phyloP scores from a whole-genome alignment of 2,329 filamentous ascomycete species.

The Clarireedia monteithiana region DNA sequence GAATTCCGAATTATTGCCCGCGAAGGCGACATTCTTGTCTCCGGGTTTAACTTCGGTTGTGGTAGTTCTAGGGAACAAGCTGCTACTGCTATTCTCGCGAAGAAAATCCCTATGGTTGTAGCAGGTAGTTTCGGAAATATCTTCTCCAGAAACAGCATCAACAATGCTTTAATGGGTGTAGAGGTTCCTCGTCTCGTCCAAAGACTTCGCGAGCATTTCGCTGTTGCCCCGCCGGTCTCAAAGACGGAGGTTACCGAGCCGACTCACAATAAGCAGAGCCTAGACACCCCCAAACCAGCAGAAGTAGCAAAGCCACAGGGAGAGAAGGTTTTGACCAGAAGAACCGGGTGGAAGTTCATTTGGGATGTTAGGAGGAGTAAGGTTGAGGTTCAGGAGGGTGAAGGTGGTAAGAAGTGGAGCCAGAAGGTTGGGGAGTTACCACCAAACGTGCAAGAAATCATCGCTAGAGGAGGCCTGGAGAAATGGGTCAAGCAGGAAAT shows the following conservation, averaged over 20 bases:
- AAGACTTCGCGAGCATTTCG: slow-evolving; percentile 55
- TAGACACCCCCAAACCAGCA: slow-evolving; percentile 42
- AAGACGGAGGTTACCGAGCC: slow-evolving; percentile 41
- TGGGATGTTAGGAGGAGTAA: slow-evolving; percentile 73
- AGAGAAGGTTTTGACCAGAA: slow-evolving; percentile 53
- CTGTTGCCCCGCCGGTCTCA: slow-evolving; percentile 27
- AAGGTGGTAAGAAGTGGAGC: slow-evolving; percentile 57
- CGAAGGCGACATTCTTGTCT: slow-evolving; percentile 71
- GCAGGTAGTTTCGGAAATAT: slow-evolving; percentile 79
- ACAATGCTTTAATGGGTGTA: slow-evolving; percentile 67
- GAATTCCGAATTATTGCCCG: slow-evolving; percentile 57
- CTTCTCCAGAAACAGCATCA: slow-evolving; percentile 71
- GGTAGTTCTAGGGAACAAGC: slow-evolving; percentile 79
- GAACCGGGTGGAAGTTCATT: slow-evolving; percentile 74
- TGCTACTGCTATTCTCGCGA: slow-evolving; percentile 78
- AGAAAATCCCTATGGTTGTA: slow-evolving; percentile 71
- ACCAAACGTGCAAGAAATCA: slow-evolving; percentile 80
- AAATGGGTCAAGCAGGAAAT: slow-evolving; percentile 55
- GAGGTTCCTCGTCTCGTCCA: slow-evolving; percentile 62
- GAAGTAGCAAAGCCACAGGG: slow-evolving; percentile 32
- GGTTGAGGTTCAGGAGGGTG: slow-evolving; percentile 63
- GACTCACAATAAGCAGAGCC: slow-evolving; percentile 39
- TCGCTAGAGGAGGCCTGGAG: slow-evolving; percentile 69
- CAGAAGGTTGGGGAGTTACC: slow-evolving; percentile 78
- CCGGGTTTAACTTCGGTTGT: slow-evolving; percentile 84